Evolutionary conservation across 108 stramenopile species (phyloP).

Genomic region (Nitzschia sp.): DNA sequence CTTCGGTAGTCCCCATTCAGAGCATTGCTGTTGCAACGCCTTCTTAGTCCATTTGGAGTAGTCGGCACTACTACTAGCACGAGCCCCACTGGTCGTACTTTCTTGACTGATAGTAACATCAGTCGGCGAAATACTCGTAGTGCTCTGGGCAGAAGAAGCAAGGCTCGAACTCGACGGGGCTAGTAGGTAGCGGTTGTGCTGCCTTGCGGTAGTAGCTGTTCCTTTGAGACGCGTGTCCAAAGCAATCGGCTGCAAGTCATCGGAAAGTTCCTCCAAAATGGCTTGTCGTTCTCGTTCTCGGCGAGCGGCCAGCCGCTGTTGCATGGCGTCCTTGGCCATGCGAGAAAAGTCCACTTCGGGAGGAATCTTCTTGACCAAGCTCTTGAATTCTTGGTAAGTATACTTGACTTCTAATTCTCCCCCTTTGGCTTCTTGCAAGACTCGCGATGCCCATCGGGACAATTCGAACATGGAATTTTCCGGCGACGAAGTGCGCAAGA

Average conservation of each 20-base stretch:
- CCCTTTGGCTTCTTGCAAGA: slow-evolving; percentile 4
- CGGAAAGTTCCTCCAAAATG: background rate
- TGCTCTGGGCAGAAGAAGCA: too few relatives aligned
- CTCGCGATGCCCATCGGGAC: slow-evolving; percentile 10
- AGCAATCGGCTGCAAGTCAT: background rate
- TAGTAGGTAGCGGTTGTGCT: slow-evolving; percentile 31
- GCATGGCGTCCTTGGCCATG: slow-evolving; percentile 13
- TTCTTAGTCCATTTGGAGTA: background rate
- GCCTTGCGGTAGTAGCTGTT: slow-evolving; percentile 36
- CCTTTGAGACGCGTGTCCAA: background rate
- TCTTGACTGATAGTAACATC: background rate
- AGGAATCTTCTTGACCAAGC: slow-evolving; percentile 26
- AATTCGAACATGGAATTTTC: background rate
- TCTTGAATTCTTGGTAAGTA: slow-evolving; percentile 25
- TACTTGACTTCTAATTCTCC: slow-evolving; percentile 3
- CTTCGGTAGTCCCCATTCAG: background rate
- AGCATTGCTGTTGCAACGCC: background rate
- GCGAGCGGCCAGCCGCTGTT: background rate
- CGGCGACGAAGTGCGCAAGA: background rate
- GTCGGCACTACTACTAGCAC: too few relatives aligned
- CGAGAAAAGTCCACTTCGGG: slow-evolving; percentile 19
- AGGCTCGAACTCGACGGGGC: too few relatives aligned
- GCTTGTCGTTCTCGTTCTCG: background rate
- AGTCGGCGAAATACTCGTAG: background rate
- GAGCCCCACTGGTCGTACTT: too few relatives aligned